Conservation (phyloP, 208 protist species). For the Paratrypanosoma confusum region DNA sequence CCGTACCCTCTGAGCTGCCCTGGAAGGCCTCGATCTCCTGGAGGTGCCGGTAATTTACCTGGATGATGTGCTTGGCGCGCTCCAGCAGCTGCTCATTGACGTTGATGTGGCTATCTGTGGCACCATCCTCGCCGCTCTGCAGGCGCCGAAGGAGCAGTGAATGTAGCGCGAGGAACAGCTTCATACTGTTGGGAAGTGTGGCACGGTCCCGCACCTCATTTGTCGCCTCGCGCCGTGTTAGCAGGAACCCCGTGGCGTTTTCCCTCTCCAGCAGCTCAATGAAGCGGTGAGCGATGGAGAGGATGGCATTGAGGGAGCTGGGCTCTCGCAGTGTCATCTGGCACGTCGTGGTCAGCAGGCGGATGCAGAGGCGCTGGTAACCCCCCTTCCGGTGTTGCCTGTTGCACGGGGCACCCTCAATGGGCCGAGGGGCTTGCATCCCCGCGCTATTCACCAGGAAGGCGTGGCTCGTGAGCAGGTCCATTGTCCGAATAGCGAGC, state of each 20-base stretch:
- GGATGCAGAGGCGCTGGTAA: constrained; percentile 65
- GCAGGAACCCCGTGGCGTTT: constrained; percentile 19
- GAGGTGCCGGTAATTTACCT: no score
- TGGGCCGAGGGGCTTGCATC: no score
- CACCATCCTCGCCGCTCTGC: constrained; percentile 23
- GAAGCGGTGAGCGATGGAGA: constrained; percentile 31
- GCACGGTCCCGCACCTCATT: constrained; percentile 53
- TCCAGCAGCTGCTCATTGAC: constrained; percentile 52
- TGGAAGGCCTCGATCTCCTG: no score
- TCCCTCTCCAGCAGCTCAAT: constrained; percentile 30
- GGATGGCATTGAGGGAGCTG: constrained; percentile 17
- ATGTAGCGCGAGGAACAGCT: constrained; percentile 41
- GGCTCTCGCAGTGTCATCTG: constrained; percentile 43
- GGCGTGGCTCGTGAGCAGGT: constrained; percentile 37
- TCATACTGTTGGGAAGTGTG: constrained; percentile 46
- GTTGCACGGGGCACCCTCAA: constrained; percentile 1
- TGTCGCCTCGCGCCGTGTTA: constrained; percentile 15
- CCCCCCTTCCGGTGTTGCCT: constrained; percentile 31
- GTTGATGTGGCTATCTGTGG: constrained; percentile 14
- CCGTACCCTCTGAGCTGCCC: no score
- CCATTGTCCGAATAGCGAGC: constrained; percentile 52
- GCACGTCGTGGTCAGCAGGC: constrained; percentile 55
- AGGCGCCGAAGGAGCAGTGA: constrained; percentile 62
- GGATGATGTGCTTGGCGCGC: constrained; percentile 45
- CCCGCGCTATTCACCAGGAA: constrained; percentile 45